These are phyloP conservation scores for Botrytis tulipae DNA, from an alignment of 2,329 filamentous ascomycete genomes.

Conservation along the genomic window DNA sequence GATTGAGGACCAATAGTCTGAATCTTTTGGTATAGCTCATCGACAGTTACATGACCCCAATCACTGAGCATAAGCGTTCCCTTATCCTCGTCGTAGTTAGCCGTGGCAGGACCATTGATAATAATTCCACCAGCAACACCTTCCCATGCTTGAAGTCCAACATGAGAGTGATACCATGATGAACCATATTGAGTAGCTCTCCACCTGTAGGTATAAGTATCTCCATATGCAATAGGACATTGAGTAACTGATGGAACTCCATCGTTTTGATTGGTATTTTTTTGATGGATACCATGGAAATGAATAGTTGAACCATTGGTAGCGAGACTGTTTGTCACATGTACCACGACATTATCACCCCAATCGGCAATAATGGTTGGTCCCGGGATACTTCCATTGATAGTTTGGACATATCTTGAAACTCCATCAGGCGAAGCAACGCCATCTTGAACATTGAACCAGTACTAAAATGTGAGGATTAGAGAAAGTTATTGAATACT, in stretches of 20 bases:
- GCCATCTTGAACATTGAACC: slow-evolving; percentile 23
- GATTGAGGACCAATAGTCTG: slow-evolving; percentile 29
- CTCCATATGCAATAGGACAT: slow-evolving; percentile 56
- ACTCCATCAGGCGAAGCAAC: slow-evolving; percentile 35
- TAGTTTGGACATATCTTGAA: slow-evolving; percentile 29
- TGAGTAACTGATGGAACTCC: slow-evolving; percentile 51
- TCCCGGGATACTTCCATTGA: slow-evolving; percentile 38
- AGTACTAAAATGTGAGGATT: slow-evolving; percentile 21
- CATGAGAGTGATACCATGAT: slow-evolving; percentile 61
- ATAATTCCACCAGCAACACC: slow-evolving; percentile 59
- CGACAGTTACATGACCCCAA: slow-evolving; percentile 35
- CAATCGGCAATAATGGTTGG: slow-evolving; percentile 39
- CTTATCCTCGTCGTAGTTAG: slow-evolving; percentile 60
- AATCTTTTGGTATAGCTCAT: slow-evolving; percentile 26
- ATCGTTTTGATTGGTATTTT: slow-evolving; percentile 43
- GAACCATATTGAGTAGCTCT: slow-evolving; percentile 42
- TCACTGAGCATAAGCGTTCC: slow-evolving; percentile 47
- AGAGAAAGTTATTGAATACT: slow-evolving; percentile 26
- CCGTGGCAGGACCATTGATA: slow-evolving; percentile 57
- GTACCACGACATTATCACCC: slow-evolving; percentile 41
- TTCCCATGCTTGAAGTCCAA: slow-evolving; percentile 48
- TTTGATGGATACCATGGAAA: slow-evolving; percentile 49
- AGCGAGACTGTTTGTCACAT: slow-evolving; percentile 37
- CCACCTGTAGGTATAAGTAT: slow-evolving; percentile 27
- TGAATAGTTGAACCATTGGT: slow-evolving; percentile 43